phyloP scores from a whole-genome alignment of 1,284 basidiomycete species.

The Ustilago hordei region DNA sequence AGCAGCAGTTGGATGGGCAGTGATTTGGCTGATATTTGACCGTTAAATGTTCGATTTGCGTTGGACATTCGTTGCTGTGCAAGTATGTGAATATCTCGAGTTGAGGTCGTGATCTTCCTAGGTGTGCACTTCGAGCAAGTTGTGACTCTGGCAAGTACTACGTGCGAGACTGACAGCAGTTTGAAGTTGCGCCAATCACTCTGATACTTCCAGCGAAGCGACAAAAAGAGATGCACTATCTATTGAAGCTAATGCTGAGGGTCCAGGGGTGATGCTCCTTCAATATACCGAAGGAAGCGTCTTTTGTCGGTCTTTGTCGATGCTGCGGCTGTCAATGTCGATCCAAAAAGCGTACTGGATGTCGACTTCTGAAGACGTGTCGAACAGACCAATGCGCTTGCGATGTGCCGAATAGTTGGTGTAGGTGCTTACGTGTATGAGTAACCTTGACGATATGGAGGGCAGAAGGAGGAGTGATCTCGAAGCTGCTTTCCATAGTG shows the following conservation, averaged over 20 bases:
- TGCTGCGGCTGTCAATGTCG: neutral
- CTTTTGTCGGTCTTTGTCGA: constrained; percentile 5
- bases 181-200: too few relatives aligned
- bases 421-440: constrained; percentile 50
- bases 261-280: neutral
- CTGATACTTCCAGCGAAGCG: too few relatives aligned
- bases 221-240: too few relatives aligned
- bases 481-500: constrained; percentile 29
- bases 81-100: too few relatives aligned
- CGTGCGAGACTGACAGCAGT: too few relatives aligned
- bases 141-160: too few relatives aligned
- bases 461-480: constrained; percentile 32
- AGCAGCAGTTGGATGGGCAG: neutral
- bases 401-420: constrained; percentile 10
- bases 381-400: constrained; percentile 19
- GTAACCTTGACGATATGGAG: constrained; percentile 57
- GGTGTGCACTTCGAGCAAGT: too few relatives aligned
- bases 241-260: too few relatives aligned
- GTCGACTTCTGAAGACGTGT: constrained; percentile 1
- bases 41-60: too few relatives aligned
- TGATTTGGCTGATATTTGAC: too few relatives aligned
- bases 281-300: neutral
- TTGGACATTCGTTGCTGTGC: too few relatives aligned
- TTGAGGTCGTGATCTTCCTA: too few relatives aligned
- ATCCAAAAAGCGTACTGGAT: neutral